Conservation (phyloP, 2,329 filamentous ascomycete genomes). For the Cordyceps cateniannulata region DNA sequence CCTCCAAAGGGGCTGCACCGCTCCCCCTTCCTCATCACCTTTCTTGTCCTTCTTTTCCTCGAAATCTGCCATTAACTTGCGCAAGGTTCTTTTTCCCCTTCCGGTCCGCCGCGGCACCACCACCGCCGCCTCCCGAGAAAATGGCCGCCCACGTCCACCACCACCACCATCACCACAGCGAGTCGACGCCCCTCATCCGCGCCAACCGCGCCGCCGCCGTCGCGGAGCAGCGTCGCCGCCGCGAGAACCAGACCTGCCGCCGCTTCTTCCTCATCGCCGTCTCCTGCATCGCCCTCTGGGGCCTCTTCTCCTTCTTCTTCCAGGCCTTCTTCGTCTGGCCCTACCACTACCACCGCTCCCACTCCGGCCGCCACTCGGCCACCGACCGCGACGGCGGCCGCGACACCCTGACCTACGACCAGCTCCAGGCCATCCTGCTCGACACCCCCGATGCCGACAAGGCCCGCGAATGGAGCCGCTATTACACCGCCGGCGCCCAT, state of each 20-base stretch:
- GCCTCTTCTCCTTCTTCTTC: constrained; percentile 43
- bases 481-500: constrained; percentile 72
- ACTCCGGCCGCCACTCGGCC: constrained; percentile 23
- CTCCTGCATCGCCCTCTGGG: constrained; percentile 45
- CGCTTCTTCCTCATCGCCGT: constrained; percentile 60
- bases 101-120: background rate
- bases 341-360: constrained; percentile 27
- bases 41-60: background rate
- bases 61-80: constrained; percentile 10
- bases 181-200: constrained; percentile 62
- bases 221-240: constrained; percentile 42
- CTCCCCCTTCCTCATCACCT: background rate
- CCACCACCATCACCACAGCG: constrained; percentile 25
- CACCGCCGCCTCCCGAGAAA: constrained; percentile 4
- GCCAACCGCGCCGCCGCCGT: constrained; percentile 50
- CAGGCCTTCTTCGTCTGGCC: constrained; percentile 38
- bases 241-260: constrained; percentile 53
- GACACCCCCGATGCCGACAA: constrained; percentile 51
- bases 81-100: constrained; percentile 1
- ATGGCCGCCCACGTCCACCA: constrained; percentile 22
- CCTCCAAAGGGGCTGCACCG: background rate
- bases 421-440: constrained; percentile 51
- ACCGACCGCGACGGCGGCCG: constrained; percentile 20
- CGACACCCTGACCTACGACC: constrained; percentile 33
- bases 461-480: constrained; percentile 66